Evolutionary conservation across 345 rosid genomes (phyloP), one percentile per base, ranked within the genome.

Genomic region (Firmiana major): DNA sequence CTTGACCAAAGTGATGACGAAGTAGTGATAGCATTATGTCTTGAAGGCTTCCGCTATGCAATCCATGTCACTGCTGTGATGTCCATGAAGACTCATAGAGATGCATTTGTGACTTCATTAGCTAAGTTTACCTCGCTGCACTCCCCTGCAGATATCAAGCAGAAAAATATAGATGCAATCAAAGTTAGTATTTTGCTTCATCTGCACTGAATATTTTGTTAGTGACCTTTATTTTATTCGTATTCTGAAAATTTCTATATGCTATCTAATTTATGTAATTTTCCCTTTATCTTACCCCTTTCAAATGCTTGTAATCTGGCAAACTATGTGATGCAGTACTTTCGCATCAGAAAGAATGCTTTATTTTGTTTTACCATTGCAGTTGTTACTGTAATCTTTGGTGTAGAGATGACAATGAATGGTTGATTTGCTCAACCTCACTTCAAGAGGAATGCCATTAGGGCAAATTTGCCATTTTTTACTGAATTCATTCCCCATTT

Each of bases 81-180:
- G 98, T 92, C 98, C 76, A 92, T 97, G 96, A 97, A 92, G 89
- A 97, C 99, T 64, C 99, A 92, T 78, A 94, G 99, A 87, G 99
- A 97, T 85, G 99, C 97, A 77, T 97, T 97, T 84, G 97, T 97
- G 83, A 94, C 98, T 74, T 97, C 99, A 63, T 87, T 97, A 79
- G 99, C 98, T 66, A 97, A 94, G 87, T 97, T 94, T 83, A 97
- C 99, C 64, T 94, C 97, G 55, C 94, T 97, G 81, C 99, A 97
- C 84, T 92, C 99, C 72, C 99, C 99, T 75, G 95, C 97, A 76
- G 96, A 94, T 85, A 93, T 97, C 85, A 94, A 91, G 85, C 97
- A 87, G 88, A 97, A 88, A 86, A 93, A 97, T 77, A 84, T 97
- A 57, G 95, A 89, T 77, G 98, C 97, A 40, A 94, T 97, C 77